Evolutionary conservation across 2,329 filamentous ascomycete species (phyloP).

Genomic region (Bipolaris zeicola): DNA sequence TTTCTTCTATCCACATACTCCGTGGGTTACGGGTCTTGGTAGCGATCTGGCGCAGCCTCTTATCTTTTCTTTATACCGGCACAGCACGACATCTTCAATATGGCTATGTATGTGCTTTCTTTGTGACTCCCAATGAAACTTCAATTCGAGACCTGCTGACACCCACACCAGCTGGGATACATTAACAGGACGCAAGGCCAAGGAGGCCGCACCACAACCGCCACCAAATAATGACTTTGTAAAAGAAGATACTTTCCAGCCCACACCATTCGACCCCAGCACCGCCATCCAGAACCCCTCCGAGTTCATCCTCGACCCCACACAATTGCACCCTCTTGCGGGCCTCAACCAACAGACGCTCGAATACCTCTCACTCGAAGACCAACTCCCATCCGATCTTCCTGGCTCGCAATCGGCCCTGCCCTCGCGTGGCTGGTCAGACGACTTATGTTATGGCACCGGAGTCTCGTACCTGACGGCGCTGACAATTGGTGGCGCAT

Average conservation of each 20-base stretch:
- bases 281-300: constrained; percentile 76
- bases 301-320: constrained; percentile 88
- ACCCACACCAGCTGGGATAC: constrained; percentile 55
- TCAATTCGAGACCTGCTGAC: constrained; percentile 7
- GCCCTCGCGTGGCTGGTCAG: constrained; percentile 94
- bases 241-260: constrained; percentile 57
- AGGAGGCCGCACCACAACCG: constrained; percentile 51
- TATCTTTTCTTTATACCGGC: constrained; percentile 22
- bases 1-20: constrained; percentile 26
- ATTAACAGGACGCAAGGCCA: constrained; percentile 63
- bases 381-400: constrained; percentile 83
- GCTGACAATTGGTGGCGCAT: constrained; percentile 82
- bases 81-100: constrained; percentile 29
- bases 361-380: constrained; percentile 94
- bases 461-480: constrained; percentile 93
- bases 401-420: constrained; percentile 86
- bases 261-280: constrained; percentile 70
- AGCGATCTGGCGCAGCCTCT: constrained; percentile 28
- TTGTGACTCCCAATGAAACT: not conserved
- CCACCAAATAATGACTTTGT: constrained; percentile 38
- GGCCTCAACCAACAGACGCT: constrained; percentile 91
- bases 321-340: constrained; percentile 88
- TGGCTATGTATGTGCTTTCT: constrained; percentile 42
- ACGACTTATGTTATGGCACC: constrained; percentile 97
- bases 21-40: constrained; percentile 19